phyloP scores from a whole-genome alignment of 1,284 basidiomycete species.

The Hortiboletus rubellus region DNA sequence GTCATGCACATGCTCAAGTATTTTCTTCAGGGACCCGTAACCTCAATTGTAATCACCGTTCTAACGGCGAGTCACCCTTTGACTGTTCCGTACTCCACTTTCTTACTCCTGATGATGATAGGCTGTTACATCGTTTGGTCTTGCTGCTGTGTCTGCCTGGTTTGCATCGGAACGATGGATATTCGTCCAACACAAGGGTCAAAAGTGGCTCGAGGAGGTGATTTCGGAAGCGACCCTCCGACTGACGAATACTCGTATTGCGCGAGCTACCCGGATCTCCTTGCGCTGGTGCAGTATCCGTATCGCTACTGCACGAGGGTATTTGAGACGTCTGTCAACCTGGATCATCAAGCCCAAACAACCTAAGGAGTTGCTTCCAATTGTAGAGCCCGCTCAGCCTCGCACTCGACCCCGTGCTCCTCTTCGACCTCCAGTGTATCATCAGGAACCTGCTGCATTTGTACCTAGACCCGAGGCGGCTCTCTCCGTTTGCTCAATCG shows the following conservation, averaged over 20 bases:
- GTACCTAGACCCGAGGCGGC: conserved; percentile 20
- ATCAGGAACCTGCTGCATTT: conserved; percentile 23
- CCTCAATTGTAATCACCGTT: conserved; percentile 70
- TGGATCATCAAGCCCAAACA: conserved; percentile 33
- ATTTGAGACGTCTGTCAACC: conserved; percentile 24
- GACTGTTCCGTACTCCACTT: background rate
- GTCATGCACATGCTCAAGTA: conserved; percentile 16
- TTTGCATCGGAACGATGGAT: conserved; percentile 75
- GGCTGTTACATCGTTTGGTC: conserved; percentile 67
- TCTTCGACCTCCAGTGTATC: conserved; percentile 16
- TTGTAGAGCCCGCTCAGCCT: conserved; percentile 24
- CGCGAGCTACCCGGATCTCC: conserved; percentile 28
- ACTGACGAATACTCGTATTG: conserved; percentile 43
- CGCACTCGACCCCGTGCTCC: conserved; percentile 21
- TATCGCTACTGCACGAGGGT: conserved; percentile 24
- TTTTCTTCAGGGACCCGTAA: conserved; percentile 49
- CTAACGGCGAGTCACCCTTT: conserved; percentile 51
- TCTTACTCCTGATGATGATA: conserved; percentile 18
- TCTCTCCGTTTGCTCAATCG: conserved; percentile 24
- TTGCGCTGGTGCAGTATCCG: conserved; percentile 29
- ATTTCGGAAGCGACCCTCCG: conserved; percentile 50
- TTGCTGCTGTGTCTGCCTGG: conserved; percentile 74
- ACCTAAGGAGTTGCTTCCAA: conserved; percentile 28
- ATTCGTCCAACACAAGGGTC: conserved; percentile 65
- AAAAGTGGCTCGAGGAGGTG: conserved; percentile 74